A percentile compares a stretch with the other conserved stretches of the same genome.
Conservation (phyloP, 139 green algal species). For the Prasinococcaceae sp. region DNA sequence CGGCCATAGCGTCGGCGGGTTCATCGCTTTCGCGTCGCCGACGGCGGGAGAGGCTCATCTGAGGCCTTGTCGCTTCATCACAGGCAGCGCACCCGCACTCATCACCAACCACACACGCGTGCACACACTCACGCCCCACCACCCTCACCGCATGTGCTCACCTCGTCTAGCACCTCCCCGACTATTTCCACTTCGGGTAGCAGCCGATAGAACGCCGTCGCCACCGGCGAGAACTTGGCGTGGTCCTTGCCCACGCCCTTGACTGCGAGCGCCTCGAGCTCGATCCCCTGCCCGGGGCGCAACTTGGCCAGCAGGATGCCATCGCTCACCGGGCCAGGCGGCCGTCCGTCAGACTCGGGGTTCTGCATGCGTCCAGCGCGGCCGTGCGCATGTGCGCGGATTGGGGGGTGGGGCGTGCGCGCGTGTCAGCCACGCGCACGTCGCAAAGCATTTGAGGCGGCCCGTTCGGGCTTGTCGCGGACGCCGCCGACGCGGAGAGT, state of each 20-base stretch:
- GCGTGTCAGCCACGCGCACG: too few relatives aligned
- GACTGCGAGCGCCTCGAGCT: conserved; percentile 78
- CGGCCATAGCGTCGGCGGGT: neutral
- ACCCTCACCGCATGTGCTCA: too few relatives aligned
- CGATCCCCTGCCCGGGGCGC: conserved; percentile 49
- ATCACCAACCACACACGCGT: conserved; percentile 15
- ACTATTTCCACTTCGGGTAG: conserved; percentile 67
- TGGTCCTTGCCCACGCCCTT: conserved; percentile 80
- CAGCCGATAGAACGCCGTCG: conserved; percentile 83
- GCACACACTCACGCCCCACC: conserved; percentile 31
- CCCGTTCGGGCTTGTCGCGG: too few relatives aligned
- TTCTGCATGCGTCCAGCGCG: too few relatives aligned
- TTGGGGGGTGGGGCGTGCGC: too few relatives aligned
- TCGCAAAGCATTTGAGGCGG: too few relatives aligned
- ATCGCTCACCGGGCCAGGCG: too few relatives aligned
- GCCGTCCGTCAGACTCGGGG: too few relatives aligned
- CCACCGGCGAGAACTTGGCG: conserved; percentile 96
- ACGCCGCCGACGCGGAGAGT: too few relatives aligned
- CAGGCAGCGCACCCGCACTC: neutral
- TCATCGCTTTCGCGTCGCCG: neutral
- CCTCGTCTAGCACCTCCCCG: conserved; percentile 2
- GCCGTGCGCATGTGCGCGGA: too few relatives aligned
- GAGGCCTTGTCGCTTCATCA: neutral
- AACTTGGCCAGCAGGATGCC: conserved; percentile 91
- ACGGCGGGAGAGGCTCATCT: neutral